phyloP scores from a whole-genome alignment of 495 filamentous ascomycete genomes.

The Talaromyces ruber region DNA sequence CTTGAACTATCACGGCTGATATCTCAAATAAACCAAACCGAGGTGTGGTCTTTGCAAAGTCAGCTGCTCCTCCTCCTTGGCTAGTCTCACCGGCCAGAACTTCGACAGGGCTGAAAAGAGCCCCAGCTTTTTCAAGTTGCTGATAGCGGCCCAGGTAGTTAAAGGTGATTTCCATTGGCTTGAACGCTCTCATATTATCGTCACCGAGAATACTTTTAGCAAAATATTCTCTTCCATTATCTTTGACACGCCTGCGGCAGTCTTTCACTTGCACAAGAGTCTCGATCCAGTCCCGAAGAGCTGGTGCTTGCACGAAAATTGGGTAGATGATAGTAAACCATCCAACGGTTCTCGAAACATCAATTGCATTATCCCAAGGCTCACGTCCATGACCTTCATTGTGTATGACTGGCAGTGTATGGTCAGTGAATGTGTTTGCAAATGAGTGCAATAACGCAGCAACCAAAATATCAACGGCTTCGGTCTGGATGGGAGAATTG shows the following conservation, averaged over 20 bases:
- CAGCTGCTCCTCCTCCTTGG: slow-evolving; percentile 41
- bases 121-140: slow-evolving; percentile 51
- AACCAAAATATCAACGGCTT: slow-evolving; percentile 45
- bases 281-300: slow-evolving; percentile 23
- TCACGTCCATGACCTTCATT: slow-evolving; percentile 52
- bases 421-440: slow-evolving; percentile 39
- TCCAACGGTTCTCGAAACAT: slow-evolving; percentile 51
- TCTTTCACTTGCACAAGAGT: slow-evolving; percentile 40
- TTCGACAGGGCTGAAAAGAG: slow-evolving; percentile 50
- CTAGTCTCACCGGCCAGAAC: slow-evolving; percentile 39
- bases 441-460: slow-evolving; percentile 45
- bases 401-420: slow-evolving; percentile 43
- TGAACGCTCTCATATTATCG: slow-evolving; percentile 26
- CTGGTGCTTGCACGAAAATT: slow-evolving; percentile 20
- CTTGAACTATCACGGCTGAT: slow-evolving; percentile 49
- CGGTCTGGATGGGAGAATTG: slow-evolving; percentile 39
- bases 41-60: slow-evolving; percentile 46
- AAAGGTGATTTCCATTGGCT: slow-evolving; percentile 62
- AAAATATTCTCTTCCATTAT: slow-evolving; percentile 45
- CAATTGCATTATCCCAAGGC: slow-evolving; percentile 37
- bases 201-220: slow-evolving; percentile 37
- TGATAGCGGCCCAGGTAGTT: slow-evolving; percentile 61
- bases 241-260: slow-evolving; percentile 29
- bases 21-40: slow-evolving; percentile 62
- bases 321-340: slow-evolving; percentile 56